Evolutionary conservation across 495 filamentous ascomycete species (phyloP).

Genomic region (Aspergillus olivimuriae): DNA sequence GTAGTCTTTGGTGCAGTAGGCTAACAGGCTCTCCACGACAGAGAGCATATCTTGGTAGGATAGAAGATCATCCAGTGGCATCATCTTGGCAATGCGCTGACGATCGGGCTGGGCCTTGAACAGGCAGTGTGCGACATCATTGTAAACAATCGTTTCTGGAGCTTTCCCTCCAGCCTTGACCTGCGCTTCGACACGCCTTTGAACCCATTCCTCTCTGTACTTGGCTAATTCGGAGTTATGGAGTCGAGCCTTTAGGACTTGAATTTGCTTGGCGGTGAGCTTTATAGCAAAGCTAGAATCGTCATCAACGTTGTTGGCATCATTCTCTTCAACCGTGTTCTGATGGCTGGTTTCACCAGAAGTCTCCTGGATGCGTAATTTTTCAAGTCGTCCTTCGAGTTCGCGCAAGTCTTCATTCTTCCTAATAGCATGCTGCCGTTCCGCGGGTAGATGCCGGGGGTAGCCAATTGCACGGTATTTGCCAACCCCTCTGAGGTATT

Average conservation of each 20-base stretch:
- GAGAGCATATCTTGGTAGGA: slow-evolving; percentile 7
- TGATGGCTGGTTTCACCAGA: neutral
- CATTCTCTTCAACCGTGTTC: neutral
- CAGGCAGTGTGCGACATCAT: slow-evolving; percentile 5
- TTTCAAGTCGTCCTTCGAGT: neutral
- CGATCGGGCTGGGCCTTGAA: slow-evolving; percentile 6
- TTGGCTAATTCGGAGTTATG: neutral
- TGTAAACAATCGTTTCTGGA: slow-evolving; percentile 4
- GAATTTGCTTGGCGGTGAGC: neutral
- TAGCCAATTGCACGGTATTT: neutral
- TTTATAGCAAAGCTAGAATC: neutral
- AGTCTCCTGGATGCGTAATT: neutral
- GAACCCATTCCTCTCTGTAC: slow-evolving; percentile 6
- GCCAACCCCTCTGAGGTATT: neutral
- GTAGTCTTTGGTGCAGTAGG: slow-evolving; percentile 5
- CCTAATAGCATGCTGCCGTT: neutral
- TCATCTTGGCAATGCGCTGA: slow-evolving; percentile 2
- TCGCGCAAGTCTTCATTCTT: neutral
- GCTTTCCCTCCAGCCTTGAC: slow-evolving; percentile 3
- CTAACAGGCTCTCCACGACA: slow-evolving; percentile 1
- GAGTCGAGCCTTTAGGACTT: slow-evolving; percentile 2
- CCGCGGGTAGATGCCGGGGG: neutral
- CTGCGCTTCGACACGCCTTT: neutral
- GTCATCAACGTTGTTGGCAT: neutral
- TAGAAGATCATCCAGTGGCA: slow-evolving; percentile 1